phyloP scores from a whole-genome alignment of 2,329 filamentous ascomycete genomes.

The Fusarium euwallaceae region DNA sequence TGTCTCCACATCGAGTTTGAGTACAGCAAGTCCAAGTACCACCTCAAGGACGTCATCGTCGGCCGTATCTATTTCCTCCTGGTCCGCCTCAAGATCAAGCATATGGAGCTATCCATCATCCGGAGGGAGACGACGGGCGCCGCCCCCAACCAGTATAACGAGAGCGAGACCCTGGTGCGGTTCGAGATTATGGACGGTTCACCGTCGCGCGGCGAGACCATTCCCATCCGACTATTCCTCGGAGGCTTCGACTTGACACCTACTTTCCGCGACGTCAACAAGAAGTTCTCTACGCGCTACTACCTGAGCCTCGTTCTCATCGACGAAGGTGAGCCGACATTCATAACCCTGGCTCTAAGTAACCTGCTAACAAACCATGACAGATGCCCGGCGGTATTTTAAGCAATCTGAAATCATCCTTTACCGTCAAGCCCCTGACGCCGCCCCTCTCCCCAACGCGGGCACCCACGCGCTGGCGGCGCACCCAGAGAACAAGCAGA shows the following conservation, averaged over 20 bases:
- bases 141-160: slow-evolving; percentile 98
- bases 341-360: too few species aligned
- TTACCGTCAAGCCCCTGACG: slow-evolving; percentile 82
- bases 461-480: slow-evolving; percentile 57
- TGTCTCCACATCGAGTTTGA: slow-evolving; percentile 99
- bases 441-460: slow-evolving; percentile 51
- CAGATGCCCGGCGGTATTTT: slow-evolving; percentile 96
- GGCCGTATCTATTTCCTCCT: slow-evolving; percentile 98
- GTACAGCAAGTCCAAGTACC: slow-evolving; percentile 99
- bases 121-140: slow-evolving; percentile 95
- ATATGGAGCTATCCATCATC: slow-evolving; percentile 99
- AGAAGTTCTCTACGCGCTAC: slow-evolving; percentile 98
- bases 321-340: slow-evolving; percentile 79
- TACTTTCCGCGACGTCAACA: slow-evolving; percentile 99
- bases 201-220: slow-evolving; percentile 93
- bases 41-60: slow-evolving; percentile 98
- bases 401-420: slow-evolving; percentile 99
- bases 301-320: slow-evolving; percentile 97
- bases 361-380: slow-evolving; percentile 30
- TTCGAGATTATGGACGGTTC: slow-evolving; percentile 99
- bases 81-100: slow-evolving; percentile 98
- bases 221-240: slow-evolving; percentile 95
- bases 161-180: slow-evolving; percentile 96
- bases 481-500: slow-evolving; percentile 61
- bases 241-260: slow-evolving; percentile 98